A percentile compares a stretch with the other conserved stretches of the same genome.
Conservation (phyloP, 2,329 filamentous ascomycete species). For the Sclerotinia minor region DNA sequence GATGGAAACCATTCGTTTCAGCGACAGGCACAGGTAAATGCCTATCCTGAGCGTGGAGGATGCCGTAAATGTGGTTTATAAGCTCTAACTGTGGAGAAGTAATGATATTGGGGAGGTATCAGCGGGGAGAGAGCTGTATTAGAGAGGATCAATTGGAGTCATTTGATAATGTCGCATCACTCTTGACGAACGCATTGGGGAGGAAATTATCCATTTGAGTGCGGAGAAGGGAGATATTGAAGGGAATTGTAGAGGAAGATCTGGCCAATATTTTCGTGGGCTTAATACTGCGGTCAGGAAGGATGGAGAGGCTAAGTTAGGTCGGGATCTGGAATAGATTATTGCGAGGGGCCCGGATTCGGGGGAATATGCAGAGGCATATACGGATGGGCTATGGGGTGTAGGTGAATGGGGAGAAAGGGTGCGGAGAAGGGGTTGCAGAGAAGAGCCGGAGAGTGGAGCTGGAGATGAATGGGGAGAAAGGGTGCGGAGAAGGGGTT, state of each 20-base stretch:
- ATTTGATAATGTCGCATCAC: background rate
- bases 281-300: conserved; percentile 7
- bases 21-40: conserved; percentile 41
- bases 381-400: conserved; percentile 1
- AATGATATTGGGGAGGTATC: background rate
- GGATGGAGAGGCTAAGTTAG: conserved; percentile 7
- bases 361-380: conserved; percentile 7
- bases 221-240: background rate
- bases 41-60: conserved; percentile 10
- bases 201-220: background rate
- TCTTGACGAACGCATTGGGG: background rate
- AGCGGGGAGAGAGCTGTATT: background rate
- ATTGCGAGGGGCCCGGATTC: background rate
- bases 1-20: conserved; percentile 47
- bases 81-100: conserved; percentile 3
- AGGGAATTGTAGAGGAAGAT: conserved; percentile 9
- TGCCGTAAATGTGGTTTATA: conserved; percentile 1
- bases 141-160: conserved; percentile 37
- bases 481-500: no score
- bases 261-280: conserved; percentile 6
- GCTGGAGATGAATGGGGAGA: background rate
- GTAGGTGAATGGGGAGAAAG: background rate
- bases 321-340: background rate
- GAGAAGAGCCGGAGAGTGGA: no score
- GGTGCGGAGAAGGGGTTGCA: no score